phyloP scores from a whole-genome alignment of 371 early-diverging fungal genomes.

The Mortierella sp. region DNA sequence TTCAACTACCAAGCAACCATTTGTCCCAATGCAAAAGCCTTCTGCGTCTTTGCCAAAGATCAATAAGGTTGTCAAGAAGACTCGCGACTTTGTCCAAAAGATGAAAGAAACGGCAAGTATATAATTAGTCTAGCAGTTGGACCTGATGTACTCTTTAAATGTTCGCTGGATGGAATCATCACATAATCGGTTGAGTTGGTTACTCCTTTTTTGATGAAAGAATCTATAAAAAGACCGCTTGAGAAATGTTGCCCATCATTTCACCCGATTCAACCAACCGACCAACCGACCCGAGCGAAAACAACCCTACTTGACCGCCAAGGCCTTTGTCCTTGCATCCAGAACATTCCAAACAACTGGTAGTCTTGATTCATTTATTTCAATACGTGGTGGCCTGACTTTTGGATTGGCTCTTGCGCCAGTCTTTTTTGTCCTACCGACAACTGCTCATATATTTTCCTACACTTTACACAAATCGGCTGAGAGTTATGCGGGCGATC shows the following conservation, averaged over 20 bases:
- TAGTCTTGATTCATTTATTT: neutral
- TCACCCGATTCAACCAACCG: conserved; percentile 18
- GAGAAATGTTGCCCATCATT: no score
- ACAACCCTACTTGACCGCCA: neutral
- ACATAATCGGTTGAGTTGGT: neutral
- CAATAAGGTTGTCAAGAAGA: conserved; percentile 55
- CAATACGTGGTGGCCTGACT: neutral
- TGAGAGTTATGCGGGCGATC: no score
- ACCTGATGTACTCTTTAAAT: neutral
- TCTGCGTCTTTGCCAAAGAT: conserved; percentile 51
- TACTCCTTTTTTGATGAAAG: neutral
- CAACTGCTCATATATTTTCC: no score
- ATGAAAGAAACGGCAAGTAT: conserved; percentile 70
- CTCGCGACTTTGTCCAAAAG: conserved; percentile 73
- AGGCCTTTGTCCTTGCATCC: no score
- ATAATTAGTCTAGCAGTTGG: neutral
- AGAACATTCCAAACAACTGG: neutral
- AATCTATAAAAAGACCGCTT: neutral
- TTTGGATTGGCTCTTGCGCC: neutral
- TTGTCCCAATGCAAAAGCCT: conserved; percentile 51
- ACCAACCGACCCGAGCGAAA: conserved; percentile 31
- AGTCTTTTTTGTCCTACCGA: neutral
- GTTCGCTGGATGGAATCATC: neutral
- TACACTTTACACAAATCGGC: no score
- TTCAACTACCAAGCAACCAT: conserved; percentile 24